A percentile compares a stretch with the other conserved stretches of the same genome.
phyloP scores from a whole-genome alignment of 306 rosid species.

The Prunus dulcis region DNA sequence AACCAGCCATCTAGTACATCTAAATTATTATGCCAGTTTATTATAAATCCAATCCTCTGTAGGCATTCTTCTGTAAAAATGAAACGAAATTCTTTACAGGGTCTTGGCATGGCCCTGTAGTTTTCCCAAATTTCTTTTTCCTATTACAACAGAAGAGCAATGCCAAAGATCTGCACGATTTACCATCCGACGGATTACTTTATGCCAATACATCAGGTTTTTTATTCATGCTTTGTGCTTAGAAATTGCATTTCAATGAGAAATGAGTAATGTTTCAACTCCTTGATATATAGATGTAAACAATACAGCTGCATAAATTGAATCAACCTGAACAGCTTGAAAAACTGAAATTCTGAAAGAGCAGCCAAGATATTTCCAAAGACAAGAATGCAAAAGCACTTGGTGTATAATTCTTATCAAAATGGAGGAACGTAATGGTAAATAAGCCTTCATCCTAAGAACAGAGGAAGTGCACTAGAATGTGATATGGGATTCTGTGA shows the following conservation, averaged over 20 bases:
- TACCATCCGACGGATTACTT: neutral
- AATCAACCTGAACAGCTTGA: neutral
- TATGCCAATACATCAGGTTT: neutral
- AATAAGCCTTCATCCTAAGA: neutral
- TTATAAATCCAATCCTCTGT: neutral
- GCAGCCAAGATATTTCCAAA: neutral
- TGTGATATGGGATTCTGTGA: too few relatives aligned
- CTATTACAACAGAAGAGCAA: neutral
- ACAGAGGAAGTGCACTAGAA: too few relatives aligned
- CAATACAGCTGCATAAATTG: too few relatives aligned
- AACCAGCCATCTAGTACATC: neutral
- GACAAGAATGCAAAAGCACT: too few relatives aligned
- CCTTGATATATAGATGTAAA: too few relatives aligned
- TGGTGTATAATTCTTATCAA: neutral
- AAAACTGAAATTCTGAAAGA: neutral
- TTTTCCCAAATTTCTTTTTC: neutral
- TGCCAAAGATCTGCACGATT: neutral
- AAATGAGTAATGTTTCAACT: too few relatives aligned
- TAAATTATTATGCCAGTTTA: neutral
- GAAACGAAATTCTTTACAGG: neutral
- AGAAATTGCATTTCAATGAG: too few relatives aligned
- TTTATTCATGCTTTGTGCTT: neutral
- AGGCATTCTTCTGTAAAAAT: neutral
- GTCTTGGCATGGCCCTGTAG: neutral
- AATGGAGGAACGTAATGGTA: neutral